phyloP scores from a whole-genome alignment of 768 basidiomycete species.

The Suillus placidus region DNA sequence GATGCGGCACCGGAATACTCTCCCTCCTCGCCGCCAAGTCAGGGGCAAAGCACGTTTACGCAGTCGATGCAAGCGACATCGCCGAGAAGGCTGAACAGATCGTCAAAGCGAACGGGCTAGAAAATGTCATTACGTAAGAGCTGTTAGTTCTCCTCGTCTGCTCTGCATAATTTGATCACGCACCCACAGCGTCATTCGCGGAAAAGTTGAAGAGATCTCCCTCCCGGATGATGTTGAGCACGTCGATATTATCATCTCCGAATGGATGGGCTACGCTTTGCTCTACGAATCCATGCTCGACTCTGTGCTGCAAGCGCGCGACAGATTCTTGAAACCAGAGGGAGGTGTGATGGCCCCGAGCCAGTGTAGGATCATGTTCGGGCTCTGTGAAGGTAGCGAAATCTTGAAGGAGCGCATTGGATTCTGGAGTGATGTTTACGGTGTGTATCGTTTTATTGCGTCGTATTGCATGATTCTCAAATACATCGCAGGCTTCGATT shows the following conservation, averaged over 20 bases:
- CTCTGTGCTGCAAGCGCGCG: slow-evolving; percentile 87
- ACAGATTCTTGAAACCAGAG: slow-evolving; percentile 73
- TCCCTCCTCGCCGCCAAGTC: slow-evolving; percentile 88
- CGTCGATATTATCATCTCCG: slow-evolving; percentile 94
- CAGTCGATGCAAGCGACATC: slow-evolving; percentile 89
- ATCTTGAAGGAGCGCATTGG: slow-evolving; percentile 79
- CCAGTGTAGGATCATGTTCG: slow-evolving; percentile 85
- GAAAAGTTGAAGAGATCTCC: slow-evolving; percentile 86
- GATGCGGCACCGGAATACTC: slow-evolving; percentile 93
- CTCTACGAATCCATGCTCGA: slow-evolving; percentile 98
- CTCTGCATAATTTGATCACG: background rate
- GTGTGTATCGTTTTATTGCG: slow-evolving; percentile 41
- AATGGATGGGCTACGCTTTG: slow-evolving; percentile 96
- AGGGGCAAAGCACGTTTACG: slow-evolving; percentile 88
- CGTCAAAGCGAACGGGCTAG: slow-evolving; percentile 73
- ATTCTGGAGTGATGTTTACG: slow-evolving; percentile 93
- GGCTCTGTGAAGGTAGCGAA: slow-evolving; percentile 74
- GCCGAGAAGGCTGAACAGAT: slow-evolving; percentile 77
- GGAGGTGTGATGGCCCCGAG: slow-evolving; percentile 89
- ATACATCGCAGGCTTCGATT: slow-evolving; percentile 71
- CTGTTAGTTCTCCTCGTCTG: background rate
- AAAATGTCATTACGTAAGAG: slow-evolving; percentile 66
- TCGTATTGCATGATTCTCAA: too few species aligned
- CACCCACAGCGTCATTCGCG: slow-evolving; percentile 67
- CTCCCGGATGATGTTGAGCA: slow-evolving; percentile 71